Base-by-base conservation (phyloP, 2,329 filamentous ascomycete genomes). In the Whalleya microplaca region DNA sequence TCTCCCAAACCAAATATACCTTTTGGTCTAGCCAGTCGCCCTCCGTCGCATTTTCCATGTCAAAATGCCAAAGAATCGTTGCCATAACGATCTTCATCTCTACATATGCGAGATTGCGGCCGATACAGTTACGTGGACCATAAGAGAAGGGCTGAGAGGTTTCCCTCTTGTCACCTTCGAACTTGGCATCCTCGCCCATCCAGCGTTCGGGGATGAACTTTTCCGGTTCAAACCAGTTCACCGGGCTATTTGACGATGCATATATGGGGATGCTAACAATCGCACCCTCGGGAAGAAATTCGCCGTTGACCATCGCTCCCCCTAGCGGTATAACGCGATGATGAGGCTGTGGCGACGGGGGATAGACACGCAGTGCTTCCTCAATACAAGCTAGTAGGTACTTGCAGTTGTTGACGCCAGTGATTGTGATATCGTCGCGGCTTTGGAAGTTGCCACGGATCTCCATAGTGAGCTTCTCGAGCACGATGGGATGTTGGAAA, bases 301-400 rank as follows among this genome's bases (percentile, higher is more conserved):
- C 50, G 9, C 61, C 61, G 41, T 57, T 57, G 10, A 65, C 45
- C 2, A 43, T 37, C 42, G 10, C 54, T 21, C 56, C 62, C 29
- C 55, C 18, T 75, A 71, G 3, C 55, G 53, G 51, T 2, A 62
- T 41, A 18, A 59, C 48, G 40, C 63, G 56, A 6, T 57, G 55
- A 19, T 62, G 60, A 2, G 53, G 47, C 32, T 56, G 58, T 4
- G 61, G 48, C 12, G 59, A 57, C 0, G 59, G 61, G 9, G 75
- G 74, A 54, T 75, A 77, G 41, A 77, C 62, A 12, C 76, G 69
- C 21, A 78, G 56, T 7, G 64, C 67, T 59, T 78, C 76, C 12
- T 77, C 67, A 12, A 78, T 63, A 48, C 66, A 69, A 2, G 73
- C 76, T 4, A 68, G 55, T 43, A 77, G 65, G 51, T 77, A 79